These are phyloP conservation scores for Penicillium canariense DNA, from an alignment of 495 filamentous ascomycete genomes.

Conservation along the genomic window DNA sequence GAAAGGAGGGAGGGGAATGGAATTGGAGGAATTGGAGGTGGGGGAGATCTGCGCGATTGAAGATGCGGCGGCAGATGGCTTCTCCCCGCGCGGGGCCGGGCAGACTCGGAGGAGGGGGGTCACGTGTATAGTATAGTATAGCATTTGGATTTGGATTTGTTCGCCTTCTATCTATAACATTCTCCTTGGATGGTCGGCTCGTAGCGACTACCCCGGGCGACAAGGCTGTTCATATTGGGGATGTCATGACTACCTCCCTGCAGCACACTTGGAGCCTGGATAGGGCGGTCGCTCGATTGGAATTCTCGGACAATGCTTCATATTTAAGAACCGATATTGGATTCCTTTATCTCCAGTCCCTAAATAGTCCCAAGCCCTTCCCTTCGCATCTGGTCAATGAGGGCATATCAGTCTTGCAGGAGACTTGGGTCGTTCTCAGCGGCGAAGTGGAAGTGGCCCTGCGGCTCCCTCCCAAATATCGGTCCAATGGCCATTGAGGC, in stretches of 20 bases:
- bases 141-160: too few relatives aligned
- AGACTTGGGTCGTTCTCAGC: not conserved
- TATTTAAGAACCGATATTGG: not conserved
- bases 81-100: conserved; percentile 27
- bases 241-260: not conserved
- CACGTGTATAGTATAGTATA: conserved; percentile 15
- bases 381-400: not conserved
- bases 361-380: not conserved
- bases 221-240: too few relatives aligned
- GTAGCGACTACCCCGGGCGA: too few relatives aligned
- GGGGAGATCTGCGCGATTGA: conserved; percentile 10
- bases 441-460: not conserved
- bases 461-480: not conserved
- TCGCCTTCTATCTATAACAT: not conserved
- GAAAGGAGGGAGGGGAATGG: not conserved
- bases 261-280: not conserved
- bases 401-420: not conserved
- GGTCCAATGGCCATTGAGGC: too few relatives aligned
- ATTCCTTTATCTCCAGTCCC: not conserved
- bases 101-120: conserved; percentile 7
- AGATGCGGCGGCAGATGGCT: not conserved
- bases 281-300: not conserved
- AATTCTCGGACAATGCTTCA: not conserved
- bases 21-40: not conserved
- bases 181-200: not conserved